A percentile compares a stretch with the other conserved stretches of the same genome.
phyloP scores from a whole-genome alignment of 2,329 filamentous ascomycete species.

The Aspergillus calidoustus region DNA sequence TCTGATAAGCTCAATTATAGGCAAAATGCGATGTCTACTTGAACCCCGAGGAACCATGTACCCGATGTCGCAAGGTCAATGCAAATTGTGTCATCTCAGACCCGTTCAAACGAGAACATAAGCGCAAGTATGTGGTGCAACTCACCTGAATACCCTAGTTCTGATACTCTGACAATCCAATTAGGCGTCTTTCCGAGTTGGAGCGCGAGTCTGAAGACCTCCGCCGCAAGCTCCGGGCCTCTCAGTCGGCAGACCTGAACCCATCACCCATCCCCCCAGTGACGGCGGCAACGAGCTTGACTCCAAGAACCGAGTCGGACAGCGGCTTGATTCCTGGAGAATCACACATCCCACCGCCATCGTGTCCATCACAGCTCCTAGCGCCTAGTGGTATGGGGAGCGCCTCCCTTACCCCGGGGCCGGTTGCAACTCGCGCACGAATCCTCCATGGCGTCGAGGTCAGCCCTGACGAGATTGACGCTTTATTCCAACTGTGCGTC shows the following conservation, averaged over 20 bases:
- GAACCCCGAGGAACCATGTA: constrained; percentile 40
- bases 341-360: too few relatives aligned
- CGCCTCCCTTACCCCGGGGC: constrained; percentile 27
- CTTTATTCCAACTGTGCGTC: constrained; percentile 41
- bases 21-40: constrained; percentile 47
- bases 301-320: too few relatives aligned
- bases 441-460: too few relatives aligned
- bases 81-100: constrained; percentile 44
- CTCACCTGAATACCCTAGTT: background rate
- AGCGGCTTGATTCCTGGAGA: too few relatives aligned
- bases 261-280: constrained; percentile 31
- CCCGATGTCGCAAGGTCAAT: constrained; percentile 44
- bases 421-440: too few relatives aligned
- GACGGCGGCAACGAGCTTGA: too few relatives aligned
- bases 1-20: constrained; percentile 21
- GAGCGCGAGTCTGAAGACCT: constrained; percentile 44
- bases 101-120: constrained; percentile 48
- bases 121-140: constrained; percentile 38
- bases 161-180: constrained; percentile 15
- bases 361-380: too few relatives aligned
- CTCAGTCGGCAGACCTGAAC: constrained; percentile 27
- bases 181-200: constrained; percentile 41
- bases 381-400: constrained; percentile 32
- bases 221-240: constrained; percentile 38
- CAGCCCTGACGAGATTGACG: constrained; percentile 39